Evolutionary conservation across 345 rosid genomes (phyloP).

Genomic region (Lumnitzera littorea): DNA sequence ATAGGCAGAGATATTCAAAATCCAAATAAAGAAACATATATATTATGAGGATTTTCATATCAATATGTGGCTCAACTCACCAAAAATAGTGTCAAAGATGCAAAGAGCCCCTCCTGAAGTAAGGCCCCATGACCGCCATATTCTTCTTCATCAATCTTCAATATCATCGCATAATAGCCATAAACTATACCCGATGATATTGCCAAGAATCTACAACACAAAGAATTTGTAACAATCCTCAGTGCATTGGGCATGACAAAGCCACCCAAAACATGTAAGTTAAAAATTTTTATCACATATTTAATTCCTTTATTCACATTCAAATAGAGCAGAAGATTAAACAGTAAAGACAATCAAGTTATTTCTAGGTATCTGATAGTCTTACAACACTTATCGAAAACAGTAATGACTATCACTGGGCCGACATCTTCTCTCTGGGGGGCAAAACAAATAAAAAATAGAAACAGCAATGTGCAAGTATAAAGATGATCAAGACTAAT

Average conservation of each 20-base stretch:
- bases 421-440: too few species aligned
- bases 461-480: too few species aligned
- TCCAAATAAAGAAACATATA: background rate
- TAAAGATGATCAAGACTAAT: too few species aligned
- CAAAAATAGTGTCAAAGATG: slow-evolving; percentile 85
- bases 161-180: slow-evolving; percentile 71
- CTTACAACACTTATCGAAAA: too few species aligned
- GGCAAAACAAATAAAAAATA: too few species aligned
- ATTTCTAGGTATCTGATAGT: too few species aligned
- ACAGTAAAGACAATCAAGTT: too few species aligned
- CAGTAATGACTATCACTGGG: too few species aligned
- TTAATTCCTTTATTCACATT: too few species aligned
- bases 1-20: slow-evolving; percentile 15
- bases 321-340: too few species aligned
- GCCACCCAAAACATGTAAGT: background rate
- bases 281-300: too few species aligned
- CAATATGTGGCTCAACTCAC: slow-evolving; percentile 22
- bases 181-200: slow-evolving; percentile 72
- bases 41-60: slow-evolving; percentile 6
- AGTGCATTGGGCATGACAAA: background rate
- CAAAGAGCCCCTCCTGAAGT: slow-evolving; percentile 94
- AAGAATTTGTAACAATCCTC: slow-evolving; percentile 10
- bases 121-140: slow-evolving; percentile 90
- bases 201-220: slow-evolving; percentile 51
- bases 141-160: slow-evolving; percentile 90